These are phyloP conservation scores for Didymella pinodella DNA, from an alignment of 2,329 filamentous ascomycete species.

Conservation along the genomic window DNA sequence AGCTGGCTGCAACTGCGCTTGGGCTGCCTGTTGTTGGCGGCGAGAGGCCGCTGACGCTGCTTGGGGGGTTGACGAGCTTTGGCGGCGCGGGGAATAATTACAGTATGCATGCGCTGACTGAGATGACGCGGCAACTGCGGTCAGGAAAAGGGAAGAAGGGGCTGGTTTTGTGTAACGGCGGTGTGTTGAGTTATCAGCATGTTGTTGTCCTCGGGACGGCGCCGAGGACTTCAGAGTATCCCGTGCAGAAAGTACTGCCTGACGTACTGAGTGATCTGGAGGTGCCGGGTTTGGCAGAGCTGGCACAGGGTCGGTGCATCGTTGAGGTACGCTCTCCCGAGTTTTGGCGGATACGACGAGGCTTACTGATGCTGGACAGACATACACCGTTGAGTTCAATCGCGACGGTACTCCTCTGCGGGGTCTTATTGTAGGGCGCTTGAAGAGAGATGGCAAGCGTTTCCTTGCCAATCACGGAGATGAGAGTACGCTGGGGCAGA, in stretches of 20 bases:
- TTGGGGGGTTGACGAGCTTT: constrained; percentile 73
- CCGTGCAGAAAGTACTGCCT: constrained; percentile 57
- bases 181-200: constrained; percentile 71
- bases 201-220: constrained; percentile 64
- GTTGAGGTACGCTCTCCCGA: constrained; percentile 59
- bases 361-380: constrained; percentile 50
- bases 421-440: constrained; percentile 62
- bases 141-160: constrained; percentile 58
- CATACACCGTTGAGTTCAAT: constrained; percentile 67
- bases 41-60: constrained; percentile 64
- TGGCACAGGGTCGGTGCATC: constrained; percentile 60
- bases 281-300: constrained; percentile 49
- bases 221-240: constrained; percentile 58
- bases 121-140: constrained; percentile 59
- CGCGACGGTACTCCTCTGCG: constrained; percentile 58
- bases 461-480: constrained; percentile 67
- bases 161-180: constrained; percentile 71
- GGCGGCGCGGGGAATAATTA: constrained; percentile 77
- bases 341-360: background rate
- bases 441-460: constrained; percentile 57
- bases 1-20: constrained; percentile 69
- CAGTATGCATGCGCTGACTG: constrained; percentile 66
- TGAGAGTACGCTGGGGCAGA: constrained; percentile 55
- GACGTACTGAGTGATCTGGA: constrained; percentile 52
- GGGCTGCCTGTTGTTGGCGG: constrained; percentile 57